phyloP scores from a whole-genome alignment of 305 asterid genomes.

The Fraxinus xanthoxyloides region DNA sequence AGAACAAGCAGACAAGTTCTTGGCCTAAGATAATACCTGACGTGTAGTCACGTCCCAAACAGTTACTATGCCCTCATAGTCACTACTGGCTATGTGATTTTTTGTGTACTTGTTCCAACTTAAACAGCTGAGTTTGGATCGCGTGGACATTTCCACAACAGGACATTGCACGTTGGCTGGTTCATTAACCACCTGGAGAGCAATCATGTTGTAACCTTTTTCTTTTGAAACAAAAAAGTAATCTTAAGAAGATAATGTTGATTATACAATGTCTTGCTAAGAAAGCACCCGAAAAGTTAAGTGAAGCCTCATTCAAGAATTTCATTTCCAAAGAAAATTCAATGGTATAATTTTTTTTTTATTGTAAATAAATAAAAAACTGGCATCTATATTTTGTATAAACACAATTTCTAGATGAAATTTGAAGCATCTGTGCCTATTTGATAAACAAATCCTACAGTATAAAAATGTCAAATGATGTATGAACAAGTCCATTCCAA shows the following conservation, averaged over 20 bases:
- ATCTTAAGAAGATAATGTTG: background rate
- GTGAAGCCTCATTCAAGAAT: slow-evolving; percentile 6
- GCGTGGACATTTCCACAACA: slow-evolving; percentile 75
- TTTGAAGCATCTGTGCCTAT: background rate
- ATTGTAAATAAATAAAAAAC: background rate
- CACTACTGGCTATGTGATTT: slow-evolving; percentile 82
- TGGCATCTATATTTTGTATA: background rate
- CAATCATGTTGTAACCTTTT: slow-evolving; percentile 8
- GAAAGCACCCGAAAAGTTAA: background rate
- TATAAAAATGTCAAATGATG: background rate
- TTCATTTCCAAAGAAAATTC: background rate
- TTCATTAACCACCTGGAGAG: slow-evolving; percentile 73
- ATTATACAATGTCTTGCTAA: background rate
- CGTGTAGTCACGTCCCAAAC: slow-evolving; percentile 95
- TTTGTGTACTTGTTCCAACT: slow-evolving; percentile 86
- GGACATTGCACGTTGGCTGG: slow-evolving; percentile 73
- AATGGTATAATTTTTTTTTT: background rate
- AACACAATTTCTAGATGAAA: background rate
- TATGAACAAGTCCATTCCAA: slow-evolving; percentile 5
- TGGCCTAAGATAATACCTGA: slow-evolving; percentile 51
- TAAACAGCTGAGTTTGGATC: slow-evolving; percentile 87
- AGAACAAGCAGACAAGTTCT: slow-evolving; percentile 17
- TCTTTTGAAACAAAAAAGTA: background rate
- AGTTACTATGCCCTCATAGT: slow-evolving; percentile 91
- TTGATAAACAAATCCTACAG: slow-evolving; percentile 1